phyloP scores from a whole-genome alignment of 1,139 yeast genomes.

The Candida freyschussii region DNA sequence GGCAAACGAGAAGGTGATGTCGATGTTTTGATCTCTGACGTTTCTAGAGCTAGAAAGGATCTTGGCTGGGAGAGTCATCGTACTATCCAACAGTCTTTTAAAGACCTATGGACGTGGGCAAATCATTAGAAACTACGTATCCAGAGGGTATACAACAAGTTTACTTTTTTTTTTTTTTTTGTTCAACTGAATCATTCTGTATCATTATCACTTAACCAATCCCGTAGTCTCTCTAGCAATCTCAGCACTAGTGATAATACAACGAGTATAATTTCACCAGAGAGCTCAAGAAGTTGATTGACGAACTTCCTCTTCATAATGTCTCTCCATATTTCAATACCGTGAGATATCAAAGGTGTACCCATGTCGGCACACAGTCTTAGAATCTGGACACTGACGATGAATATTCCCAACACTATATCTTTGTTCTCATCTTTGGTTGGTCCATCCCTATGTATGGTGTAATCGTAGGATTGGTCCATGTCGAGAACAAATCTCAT shows the following conservation, averaged over 20 bases:
- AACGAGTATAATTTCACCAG: conserved; percentile 11
- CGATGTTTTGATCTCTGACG: conserved; percentile 66
- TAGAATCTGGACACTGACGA: conserved; percentile 10
- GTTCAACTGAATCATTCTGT: background rate
- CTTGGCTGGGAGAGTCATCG: conserved; percentile 60
- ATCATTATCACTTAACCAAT: conserved; percentile 1
- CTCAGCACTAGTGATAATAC: conserved; percentile 7
- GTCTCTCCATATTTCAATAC: conserved; percentile 1
- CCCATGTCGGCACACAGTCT: conserved; percentile 9
- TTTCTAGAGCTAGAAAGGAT: conserved; percentile 61
- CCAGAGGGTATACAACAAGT: conserved; percentile 30
- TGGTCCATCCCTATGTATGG: too few species aligned
- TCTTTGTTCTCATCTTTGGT: too few species aligned
- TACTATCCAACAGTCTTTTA: conserved; percentile 60
- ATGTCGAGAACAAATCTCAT: too few species aligned
- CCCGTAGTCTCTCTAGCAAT: conserved; percentile 3
- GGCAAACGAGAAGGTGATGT: conserved; percentile 80
- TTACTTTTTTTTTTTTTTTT: background rate
- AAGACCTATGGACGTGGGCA: conserved; percentile 78
- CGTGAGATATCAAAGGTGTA: conserved; percentile 6
- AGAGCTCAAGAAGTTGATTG: conserved; percentile 2
- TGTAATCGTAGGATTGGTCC: too few species aligned
- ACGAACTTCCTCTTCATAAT: conserved; percentile 8
- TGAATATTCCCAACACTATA: conserved; percentile 9
- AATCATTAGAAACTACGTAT: conserved; percentile 1